Conservation (phyloP, 257 asterid species). For the Solanum phureja region DNA sequence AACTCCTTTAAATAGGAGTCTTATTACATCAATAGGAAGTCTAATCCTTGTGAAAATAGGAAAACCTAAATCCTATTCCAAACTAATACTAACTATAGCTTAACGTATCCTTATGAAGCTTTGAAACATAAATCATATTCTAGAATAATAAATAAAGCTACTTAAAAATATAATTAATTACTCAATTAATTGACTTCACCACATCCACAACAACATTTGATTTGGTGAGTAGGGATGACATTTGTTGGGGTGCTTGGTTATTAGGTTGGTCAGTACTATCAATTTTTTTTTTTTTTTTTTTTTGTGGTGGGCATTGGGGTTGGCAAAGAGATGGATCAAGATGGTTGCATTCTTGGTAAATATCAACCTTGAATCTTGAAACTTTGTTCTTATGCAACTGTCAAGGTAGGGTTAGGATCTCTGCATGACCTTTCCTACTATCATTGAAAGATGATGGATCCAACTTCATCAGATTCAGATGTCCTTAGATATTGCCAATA, state of each 20-base stretch:
- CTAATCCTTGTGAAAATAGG: background rate
- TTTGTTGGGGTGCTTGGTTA: background rate
- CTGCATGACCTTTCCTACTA: background rate
- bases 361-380: background rate
- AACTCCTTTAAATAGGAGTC: background rate
- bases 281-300: no score
- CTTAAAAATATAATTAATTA: background rate
- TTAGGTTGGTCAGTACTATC: background rate
- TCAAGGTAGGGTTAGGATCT: background rate
- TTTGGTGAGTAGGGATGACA: background rate
- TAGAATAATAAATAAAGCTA: background rate
- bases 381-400: background rate
- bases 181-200: background rate
- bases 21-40: background rate
- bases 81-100: background rate
- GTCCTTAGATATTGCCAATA: background rate
- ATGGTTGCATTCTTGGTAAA: background rate
- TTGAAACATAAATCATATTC: background rate
- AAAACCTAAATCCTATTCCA: background rate
- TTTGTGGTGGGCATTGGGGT: background rate
- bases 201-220: background rate
- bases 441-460: background rate
- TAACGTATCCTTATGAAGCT: background rate
- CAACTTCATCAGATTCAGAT: background rate
- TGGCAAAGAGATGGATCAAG: background rate